Evolutionary conservation across 1,139 yeast genomes (phyloP), one percentile per base, ranked within the genome.

Genomic region (Lodderomyces elongisporus): DNA sequence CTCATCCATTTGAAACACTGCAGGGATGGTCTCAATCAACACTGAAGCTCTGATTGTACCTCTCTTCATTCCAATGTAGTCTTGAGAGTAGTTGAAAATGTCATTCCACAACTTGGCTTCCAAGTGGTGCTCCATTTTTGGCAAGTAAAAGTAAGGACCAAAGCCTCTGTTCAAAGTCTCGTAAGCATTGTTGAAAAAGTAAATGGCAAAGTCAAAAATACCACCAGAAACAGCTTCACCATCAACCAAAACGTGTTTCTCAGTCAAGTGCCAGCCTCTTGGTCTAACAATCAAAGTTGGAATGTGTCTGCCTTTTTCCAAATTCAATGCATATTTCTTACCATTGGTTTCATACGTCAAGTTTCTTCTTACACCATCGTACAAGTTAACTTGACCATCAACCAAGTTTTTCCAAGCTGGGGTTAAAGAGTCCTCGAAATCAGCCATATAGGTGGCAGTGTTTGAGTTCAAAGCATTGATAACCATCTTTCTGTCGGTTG

Each of bases 351-450:
- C 56, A 50, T 71, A 80, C 42, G 69, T 62, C 51, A 82, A 69
- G 52, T 79, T 72, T 50, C 79, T 73, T 60, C 91, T 73, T 35
- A 81, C 74, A 25, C 88, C 96, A 56, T 91, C 97, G 62, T 78
- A 88, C 52, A 91, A 69, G 62, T 91, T 89, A 46, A 84, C 87
- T 66, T 91, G 98, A 38, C 97, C 98, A 36, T 70, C 75, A 41
- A 85, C 77, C 70, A 85, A 74, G 62, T 87, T 88, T 47, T 64
- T 64, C 97, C 97, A 91, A 23, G 97, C 89, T 47, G 98, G 98
- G 22, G 96, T 81, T 49, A 88, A 79, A 21, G 95, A 85, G 64
- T 88, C 96, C 62, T 88, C 96, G 49, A 88, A 85, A 64, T 88
- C 97, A 30, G 93, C 81, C 96, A 88, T 88, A 60, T 88, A 88